Evolutionary conservation across 805 yeast genomes (phyloP), one percentile per base, ranked within the genome.

Genomic region (Kodamaea jinghongensis): DNA sequence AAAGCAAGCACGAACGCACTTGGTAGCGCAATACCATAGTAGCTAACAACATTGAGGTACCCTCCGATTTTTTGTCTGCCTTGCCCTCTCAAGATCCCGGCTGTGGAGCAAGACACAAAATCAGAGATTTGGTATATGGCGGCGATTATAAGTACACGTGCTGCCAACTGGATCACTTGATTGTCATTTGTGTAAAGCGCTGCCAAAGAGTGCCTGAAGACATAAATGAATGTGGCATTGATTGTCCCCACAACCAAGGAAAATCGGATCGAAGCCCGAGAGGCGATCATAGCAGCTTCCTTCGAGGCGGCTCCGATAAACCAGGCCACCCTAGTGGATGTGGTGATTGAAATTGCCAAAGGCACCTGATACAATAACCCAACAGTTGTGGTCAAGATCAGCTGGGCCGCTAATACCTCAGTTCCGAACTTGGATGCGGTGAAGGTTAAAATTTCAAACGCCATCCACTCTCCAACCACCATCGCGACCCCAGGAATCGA

Each of bases 381-480:
- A 41, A 85, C 81, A 36, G 83, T 73, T 1, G 89, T 83, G 16
- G 85, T 68, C 10, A 83, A 74, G 39, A 84, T 81, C 2, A 86
- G 78, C 60, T 84, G 90, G 0, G 91, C 85, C 6, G 87, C 93
- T 48, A 84, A 65, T 1, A 75, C 75, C 4, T 69, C 70, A 2
- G 83, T 76, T 16, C 91, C 89, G 44, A 84, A 70, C 50, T 75
- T 76, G 3, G 88, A 77, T 1, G 90, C 83, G 44, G 78, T 66
- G 37, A 84, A 69, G 0, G 91, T 85, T 45, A 84, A 65, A 34
- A 85, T 73, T 61, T 85, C 91, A 58, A 84, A 85, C 1, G 89
- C 87, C 28, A 85, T 63, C 74, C 86, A 85, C 60, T 85, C 93
- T 13, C 88, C 84, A 51, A 81, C 76, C 15, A 85, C 86, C 85